These are phyloP conservation scores for Maudiozyma saulgeensis DNA, from an alignment of 805 yeast genomes.

Conservation along the genomic window DNA sequence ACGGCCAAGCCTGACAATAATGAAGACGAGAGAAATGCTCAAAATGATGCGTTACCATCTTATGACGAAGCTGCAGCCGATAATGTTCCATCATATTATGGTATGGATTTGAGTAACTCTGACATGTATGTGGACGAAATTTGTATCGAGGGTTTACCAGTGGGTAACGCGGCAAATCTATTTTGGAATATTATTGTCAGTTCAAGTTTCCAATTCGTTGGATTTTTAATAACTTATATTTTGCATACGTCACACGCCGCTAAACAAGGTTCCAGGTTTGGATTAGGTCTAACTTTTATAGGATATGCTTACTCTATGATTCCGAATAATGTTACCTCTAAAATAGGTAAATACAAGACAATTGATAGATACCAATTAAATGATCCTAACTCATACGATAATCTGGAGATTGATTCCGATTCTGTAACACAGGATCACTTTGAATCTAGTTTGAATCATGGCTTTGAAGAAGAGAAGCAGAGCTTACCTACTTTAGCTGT, in stretches of 20 bases:
- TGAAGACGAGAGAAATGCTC: slow-evolving; percentile 21
- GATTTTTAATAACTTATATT: slow-evolving; percentile 81
- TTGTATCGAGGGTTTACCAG: slow-evolving; percentile 91
- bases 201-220: slow-evolving; percentile 87
- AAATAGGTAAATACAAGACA: slow-evolving; percentile 24
- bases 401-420: slow-evolving; percentile 19
- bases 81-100: slow-evolving; percentile 95
- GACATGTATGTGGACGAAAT: slow-evolving; percentile 67
- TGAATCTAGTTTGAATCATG: slow-evolving; percentile 24
- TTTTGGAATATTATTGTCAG: slow-evolving; percentile 86
- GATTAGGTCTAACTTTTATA: slow-evolving; percentile 77
- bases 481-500: slow-evolving; percentile 49
- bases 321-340: slow-evolving; percentile 34
- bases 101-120: slow-evolving; percentile 61
- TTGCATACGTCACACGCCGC: slow-evolving; percentile 96
- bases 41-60: slow-evolving; percentile 63
- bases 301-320: slow-evolving; percentile 54
- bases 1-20: slow-evolving; percentile 73
- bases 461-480: slow-evolving; percentile 24
- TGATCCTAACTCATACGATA: slow-evolving; percentile 51
- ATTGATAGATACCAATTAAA: slow-evolving; percentile 40
- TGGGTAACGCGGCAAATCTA: slow-evolving; percentile 81
- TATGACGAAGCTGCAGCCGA: slow-evolving; percentile 95
- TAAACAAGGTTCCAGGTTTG: slow-evolving; percentile 87
- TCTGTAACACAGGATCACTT: slow-evolving; percentile 21